phyloP scores from a whole-genome alignment of 2,329 filamentous ascomycete genomes.

The Aspergillus sp. region DNA sequence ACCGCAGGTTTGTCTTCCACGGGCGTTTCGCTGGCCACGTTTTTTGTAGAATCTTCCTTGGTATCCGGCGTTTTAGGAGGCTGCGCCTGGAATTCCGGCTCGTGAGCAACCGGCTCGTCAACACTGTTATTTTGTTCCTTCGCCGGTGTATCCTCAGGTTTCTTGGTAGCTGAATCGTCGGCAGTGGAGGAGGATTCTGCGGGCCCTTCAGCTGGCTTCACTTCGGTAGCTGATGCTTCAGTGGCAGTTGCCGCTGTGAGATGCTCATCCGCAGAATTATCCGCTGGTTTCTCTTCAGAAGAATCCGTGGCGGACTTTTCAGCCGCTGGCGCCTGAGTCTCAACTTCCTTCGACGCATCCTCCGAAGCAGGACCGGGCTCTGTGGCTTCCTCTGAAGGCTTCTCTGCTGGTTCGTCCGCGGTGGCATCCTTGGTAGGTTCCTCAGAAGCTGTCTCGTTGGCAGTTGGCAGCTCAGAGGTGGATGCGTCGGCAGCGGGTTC shows the following conservation, averaged over 20 bases:
- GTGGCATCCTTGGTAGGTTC: too few species aligned
- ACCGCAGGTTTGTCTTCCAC: not conserved
- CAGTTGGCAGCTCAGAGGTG: too few species aligned
- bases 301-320: too few species aligned
- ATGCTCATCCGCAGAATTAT: too few species aligned
- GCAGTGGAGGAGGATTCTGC: not conserved
- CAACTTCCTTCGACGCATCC: too few species aligned
- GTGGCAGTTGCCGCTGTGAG: not conserved
- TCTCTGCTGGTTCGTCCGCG: too few species aligned
- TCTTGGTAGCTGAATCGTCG: slow-evolving; percentile 1
- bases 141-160: not conserved
- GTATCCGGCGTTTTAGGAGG: not conserved
- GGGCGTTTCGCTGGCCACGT: not conserved
- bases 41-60: not conserved
- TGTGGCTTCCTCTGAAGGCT: too few species aligned
- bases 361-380: too few species aligned
- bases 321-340: too few species aligned
- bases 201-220: slow-evolving; percentile 2
- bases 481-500: too few species aligned
- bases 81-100: not conserved
- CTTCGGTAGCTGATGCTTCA: not conserved
- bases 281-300: not conserved
- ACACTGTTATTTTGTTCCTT: not conserved
- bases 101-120: not conserved
- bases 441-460: too few species aligned